Conservation (phyloP, 2,329 filamentous ascomycete species). For the Geosmithia flava region DNA sequence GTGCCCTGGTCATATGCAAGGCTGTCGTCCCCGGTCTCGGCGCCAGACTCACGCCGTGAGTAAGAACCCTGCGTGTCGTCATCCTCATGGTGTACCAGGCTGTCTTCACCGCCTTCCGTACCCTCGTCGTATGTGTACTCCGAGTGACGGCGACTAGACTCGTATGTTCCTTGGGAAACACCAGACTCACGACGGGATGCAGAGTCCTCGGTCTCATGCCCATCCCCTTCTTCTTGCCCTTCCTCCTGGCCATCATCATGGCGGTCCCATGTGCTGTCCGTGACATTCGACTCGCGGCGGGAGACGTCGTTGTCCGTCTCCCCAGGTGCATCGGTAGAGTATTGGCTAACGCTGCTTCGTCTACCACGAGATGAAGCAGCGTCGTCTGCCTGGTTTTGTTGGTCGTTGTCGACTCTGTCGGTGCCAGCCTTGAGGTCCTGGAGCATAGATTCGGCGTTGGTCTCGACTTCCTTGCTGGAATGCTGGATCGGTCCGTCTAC, state of each 20-base stretch:
- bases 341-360: constrained; percentile 1
- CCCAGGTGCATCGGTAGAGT: neutral
- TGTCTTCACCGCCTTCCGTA: neutral
- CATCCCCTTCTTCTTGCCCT: neutral
- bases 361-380: neutral
- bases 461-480: neutral
- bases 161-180: neutral
- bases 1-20: neutral
- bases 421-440: neutral
- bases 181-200: neutral
- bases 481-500: neutral
- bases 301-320: neutral
- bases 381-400: neutral
- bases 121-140: neutral
- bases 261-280: neutral
- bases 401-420: neutral
- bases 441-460: neutral
- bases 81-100: neutral
- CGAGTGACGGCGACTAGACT: neutral
- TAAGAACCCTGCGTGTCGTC: neutral
- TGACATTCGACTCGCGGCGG: neutral
- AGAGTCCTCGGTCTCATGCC: neutral
- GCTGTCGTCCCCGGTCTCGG: neutral
- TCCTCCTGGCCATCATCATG: neutral
- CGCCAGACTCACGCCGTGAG: constrained; percentile 1